These are phyloP conservation scores for Cotoneaster glaucophyllus DNA, from an alignment of 306 rosid genomes.

Conservation along the genomic window DNA sequence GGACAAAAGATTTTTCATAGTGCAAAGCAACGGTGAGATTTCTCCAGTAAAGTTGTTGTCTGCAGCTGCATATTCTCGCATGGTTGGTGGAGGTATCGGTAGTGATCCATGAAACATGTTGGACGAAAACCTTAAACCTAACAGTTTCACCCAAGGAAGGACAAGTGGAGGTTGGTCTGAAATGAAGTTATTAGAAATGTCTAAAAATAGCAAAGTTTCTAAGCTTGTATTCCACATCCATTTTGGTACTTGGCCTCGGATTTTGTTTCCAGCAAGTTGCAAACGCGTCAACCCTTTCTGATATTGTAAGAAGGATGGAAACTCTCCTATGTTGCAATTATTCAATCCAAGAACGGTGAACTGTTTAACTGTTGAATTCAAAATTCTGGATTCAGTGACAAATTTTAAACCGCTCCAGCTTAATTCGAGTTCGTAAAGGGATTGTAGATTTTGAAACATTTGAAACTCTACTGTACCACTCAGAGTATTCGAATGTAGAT, in stretches of 20 bases:
- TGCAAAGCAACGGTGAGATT: not conserved
- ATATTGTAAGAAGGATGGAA: not conserved
- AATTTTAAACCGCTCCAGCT: no score
- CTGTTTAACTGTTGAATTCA: no score
- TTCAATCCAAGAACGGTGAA: no score
- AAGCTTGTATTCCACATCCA: not conserved
- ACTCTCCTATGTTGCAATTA: not conserved
- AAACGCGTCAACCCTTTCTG: not conserved
- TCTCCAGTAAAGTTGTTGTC: not conserved
- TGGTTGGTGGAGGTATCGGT: not conserved
- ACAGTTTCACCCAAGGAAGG: not conserved
- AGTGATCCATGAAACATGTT: not conserved
- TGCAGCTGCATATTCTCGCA: not conserved
- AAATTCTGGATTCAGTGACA: no score
- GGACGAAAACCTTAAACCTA: not conserved
- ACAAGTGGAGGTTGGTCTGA: not conserved
- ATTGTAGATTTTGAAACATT: no score
- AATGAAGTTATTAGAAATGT: not conserved
- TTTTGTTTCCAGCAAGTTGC: fast-evolving
- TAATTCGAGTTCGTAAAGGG: no score
- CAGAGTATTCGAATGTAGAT: no score
- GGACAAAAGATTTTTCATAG: not conserved
- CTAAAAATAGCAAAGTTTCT: not conserved
- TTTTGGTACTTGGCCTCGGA: not conserved
- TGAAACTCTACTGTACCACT: no score